Evolutionary conservation across 1,284 basidiomycete genomes (phyloP).

Genomic region (Marasmius fiardii): DNA sequence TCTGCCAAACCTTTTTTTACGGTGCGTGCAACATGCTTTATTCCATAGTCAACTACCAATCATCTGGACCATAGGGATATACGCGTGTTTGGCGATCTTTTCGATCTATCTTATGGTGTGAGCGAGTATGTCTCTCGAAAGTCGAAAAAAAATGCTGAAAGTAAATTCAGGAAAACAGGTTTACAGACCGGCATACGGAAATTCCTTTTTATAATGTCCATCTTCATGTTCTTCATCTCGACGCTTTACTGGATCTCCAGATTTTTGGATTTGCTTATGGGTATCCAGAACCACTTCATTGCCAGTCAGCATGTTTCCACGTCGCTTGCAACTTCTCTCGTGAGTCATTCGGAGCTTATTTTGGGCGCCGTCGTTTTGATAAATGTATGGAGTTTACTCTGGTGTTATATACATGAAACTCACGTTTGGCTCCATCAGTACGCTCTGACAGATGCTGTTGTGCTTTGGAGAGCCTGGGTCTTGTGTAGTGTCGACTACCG

Average conservation of each 20-base stretch:
- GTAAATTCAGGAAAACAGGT: background rate
- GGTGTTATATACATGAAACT: background rate
- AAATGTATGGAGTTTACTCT: constrained; percentile 15
- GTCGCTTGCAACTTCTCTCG: background rate
- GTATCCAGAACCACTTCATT: constrained; percentile 7
- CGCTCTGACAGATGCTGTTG: constrained; percentile 20
- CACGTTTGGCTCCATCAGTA: constrained; percentile 12
- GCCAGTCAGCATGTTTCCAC: background rate
- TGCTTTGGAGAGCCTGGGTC: constrained; percentile 23
- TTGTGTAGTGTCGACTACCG: constrained; percentile 16
- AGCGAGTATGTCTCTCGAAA: background rate
- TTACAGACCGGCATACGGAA: constrained; percentile 5
- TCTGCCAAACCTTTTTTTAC: background rate
- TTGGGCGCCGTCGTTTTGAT: constrained; percentile 18
- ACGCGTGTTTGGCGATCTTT: background rate
- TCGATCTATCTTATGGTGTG: background rate
- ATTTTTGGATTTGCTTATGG: constrained; percentile 12
- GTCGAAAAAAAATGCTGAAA: background rate
- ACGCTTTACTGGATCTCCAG: constrained; percentile 17
- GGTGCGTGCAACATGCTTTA: background rate
- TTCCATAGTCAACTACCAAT: too few relatives aligned
- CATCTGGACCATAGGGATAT: background rate
- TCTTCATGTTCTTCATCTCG: constrained; percentile 16
- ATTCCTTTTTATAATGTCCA: constrained; percentile 6
- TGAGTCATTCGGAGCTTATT: constrained; percentile 12